A percentile compares a stretch with the other conserved stretches of the same genome.
Evolutionary conservation across 1,139 yeast species (phyloP).

Genomic region (Barnettozyma hawaiiensis): DNA sequence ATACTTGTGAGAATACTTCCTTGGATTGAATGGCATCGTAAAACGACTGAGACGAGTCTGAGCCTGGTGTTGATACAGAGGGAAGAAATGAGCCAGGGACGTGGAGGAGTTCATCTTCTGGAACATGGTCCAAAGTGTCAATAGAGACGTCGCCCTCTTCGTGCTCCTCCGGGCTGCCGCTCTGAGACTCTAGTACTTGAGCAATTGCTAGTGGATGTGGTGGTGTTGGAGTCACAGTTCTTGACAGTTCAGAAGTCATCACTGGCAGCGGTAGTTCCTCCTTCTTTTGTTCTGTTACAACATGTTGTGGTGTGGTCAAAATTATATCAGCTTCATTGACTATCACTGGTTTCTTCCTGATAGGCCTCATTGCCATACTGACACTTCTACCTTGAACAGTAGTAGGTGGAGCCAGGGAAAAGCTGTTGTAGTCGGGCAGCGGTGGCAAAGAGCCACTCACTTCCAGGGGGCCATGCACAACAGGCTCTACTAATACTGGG

Average conservation of each 20-base stretch:
- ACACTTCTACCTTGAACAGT: slow-evolving; percentile 24
- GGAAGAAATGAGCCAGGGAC: background rate
- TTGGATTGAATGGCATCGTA: slow-evolving; percentile 1
- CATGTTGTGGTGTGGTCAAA: background rate
- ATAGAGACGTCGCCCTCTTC: background rate
- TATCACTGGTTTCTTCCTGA: background rate
- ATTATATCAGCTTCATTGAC: background rate
- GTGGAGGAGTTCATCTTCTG: background rate
- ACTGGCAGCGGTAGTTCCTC: background rate
- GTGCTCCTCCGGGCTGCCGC: background rate
- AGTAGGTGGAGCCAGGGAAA: slow-evolving; percentile 22
- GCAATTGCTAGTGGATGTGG: background rate
- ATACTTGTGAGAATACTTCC: slow-evolving; percentile 1
- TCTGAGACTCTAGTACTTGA: background rate
- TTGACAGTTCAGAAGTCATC: no score
- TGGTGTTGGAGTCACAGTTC: background rate
- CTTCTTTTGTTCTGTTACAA: background rate
- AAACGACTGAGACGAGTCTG: background rate
- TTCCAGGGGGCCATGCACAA: background rate
- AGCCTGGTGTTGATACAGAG: background rate
- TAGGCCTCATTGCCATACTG: slow-evolving; percentile 2
- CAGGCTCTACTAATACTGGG: background rate
- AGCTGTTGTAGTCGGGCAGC: slow-evolving; percentile 24
- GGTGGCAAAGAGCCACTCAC: slow-evolving; percentile 18
- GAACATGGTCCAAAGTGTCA: background rate